A percentile compares a stretch with the other conserved stretches of the same genome.
Conservation (phyloP, 352 stramenopile species). For the Phytophthora megakarya region DNA sequence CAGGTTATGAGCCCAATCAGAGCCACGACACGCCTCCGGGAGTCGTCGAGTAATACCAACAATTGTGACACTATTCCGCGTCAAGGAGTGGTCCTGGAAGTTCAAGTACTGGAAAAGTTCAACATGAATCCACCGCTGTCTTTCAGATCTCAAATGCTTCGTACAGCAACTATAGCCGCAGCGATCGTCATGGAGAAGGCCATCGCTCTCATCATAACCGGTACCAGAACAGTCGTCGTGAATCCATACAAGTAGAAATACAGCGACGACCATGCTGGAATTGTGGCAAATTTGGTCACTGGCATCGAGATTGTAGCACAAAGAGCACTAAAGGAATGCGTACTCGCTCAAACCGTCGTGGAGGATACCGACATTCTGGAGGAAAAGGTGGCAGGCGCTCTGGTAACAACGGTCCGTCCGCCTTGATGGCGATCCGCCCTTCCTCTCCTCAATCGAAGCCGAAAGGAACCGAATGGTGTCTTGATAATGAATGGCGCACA, state of each 20-base stretch:
- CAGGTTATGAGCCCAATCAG: conserved; percentile 1
- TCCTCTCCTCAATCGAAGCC: too few relatives aligned
- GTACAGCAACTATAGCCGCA: not conserved
- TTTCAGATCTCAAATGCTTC: not conserved
- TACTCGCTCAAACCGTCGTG: not conserved
- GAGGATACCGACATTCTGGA: not conserved
- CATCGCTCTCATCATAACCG: too few relatives aligned
- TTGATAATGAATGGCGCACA: too few relatives aligned
- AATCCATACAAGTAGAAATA: not conserved
- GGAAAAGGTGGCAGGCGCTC: not conserved
- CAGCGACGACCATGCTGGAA: not conserved
- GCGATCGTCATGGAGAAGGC: not conserved
- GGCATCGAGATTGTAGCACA: not conserved
- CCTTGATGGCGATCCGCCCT: too few relatives aligned
- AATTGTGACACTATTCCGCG: too few relatives aligned
- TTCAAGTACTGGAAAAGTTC: not conserved
- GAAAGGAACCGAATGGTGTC: too few relatives aligned
- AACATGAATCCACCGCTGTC: not conserved
- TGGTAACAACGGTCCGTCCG: too few relatives aligned
- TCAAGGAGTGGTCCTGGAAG: not conserved
- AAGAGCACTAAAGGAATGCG: not conserved
- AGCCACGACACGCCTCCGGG: not conserved
- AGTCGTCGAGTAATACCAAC: not conserved
- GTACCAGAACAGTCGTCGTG: not conserved
- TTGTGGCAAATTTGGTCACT: not conserved